phyloP scores from a whole-genome alignment of 305 asterid genomes.

The Petunia hybrid region DNA sequence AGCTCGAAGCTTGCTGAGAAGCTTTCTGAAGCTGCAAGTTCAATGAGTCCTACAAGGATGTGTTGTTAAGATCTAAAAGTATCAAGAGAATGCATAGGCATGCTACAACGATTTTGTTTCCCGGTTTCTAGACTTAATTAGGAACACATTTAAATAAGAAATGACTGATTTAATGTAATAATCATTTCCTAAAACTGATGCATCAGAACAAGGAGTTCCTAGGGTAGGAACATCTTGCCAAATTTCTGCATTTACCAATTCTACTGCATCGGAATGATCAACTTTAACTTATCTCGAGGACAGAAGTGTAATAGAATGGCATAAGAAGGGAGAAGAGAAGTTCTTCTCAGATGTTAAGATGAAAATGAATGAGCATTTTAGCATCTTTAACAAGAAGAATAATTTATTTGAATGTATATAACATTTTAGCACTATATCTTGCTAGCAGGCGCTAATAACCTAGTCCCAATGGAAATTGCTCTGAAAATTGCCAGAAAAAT shows the following conservation, averaged over 20 bases:
- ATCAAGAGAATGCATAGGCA: background rate
- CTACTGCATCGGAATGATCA: background rate
- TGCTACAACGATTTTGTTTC: background rate
- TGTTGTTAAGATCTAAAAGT: background rate
- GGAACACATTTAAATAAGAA: too few relatives aligned
- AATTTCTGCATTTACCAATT: background rate
- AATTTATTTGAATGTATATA: constrained; percentile 10
- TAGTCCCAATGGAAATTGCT: constrained; percentile 42
- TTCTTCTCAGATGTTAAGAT: background rate
- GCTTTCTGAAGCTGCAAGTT: background rate
- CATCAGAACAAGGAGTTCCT: background rate
- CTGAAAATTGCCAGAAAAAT: constrained; percentile 38
- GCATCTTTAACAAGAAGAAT: background rate
- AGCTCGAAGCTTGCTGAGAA: background rate
- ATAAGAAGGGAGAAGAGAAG: background rate
- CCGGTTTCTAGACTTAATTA: background rate
- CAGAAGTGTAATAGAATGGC: background rate
- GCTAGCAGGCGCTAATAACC: constrained; percentile 38
- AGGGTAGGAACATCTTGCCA: background rate
- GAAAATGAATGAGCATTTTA: constrained; percentile 23
- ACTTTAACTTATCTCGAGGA: background rate
- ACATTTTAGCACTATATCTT: background rate
- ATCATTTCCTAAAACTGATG: background rate
- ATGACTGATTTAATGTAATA: background rate
- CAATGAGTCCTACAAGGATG: background rate